Conservation (phyloP, 2,329 filamentous ascomycete species). For the Microsporum canis region DNA sequence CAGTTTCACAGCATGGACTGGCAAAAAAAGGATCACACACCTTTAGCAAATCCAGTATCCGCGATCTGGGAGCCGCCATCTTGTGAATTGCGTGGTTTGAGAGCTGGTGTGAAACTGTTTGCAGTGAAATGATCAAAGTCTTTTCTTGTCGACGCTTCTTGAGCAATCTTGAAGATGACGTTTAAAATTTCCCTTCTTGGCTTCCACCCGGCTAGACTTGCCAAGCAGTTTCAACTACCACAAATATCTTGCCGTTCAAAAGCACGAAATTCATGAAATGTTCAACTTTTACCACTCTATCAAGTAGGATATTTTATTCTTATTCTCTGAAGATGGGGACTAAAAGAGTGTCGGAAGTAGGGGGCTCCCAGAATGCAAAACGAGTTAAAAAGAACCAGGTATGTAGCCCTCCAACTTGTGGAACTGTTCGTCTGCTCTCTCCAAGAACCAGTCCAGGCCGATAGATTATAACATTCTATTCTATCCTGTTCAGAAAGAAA, state of each 20-base stretch:
- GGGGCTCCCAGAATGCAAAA: neutral
- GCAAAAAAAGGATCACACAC: slow-evolving; percentile 32
- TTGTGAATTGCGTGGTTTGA: neutral
- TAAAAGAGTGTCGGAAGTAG: slow-evolving; percentile 9
- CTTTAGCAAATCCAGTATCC: slow-evolving; percentile 63
- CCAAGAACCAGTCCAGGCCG: too few species aligned
- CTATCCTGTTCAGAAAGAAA: neutral
- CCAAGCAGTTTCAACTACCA: neutral
- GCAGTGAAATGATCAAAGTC: neutral
- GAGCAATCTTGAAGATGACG: neutral
- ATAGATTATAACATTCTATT: neutral
- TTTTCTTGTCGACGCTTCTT: neutral
- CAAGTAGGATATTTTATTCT: neutral
- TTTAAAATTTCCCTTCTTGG: neutral
- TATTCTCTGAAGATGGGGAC: neutral
- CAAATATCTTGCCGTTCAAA: too few species aligned
- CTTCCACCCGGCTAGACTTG: neutral
- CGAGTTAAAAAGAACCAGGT: slow-evolving; percentile 9
- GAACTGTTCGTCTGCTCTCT: neutral
- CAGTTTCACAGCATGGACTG: neutral
- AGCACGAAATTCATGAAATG: neutral
- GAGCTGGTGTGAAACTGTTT: neutral
- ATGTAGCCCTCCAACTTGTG: neutral
- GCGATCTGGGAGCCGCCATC: slow-evolving; percentile 43
- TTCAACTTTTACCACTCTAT: neutral